Base-by-base conservation (phyloP, 1,139 yeast species). In the Insectozyma bohioensis region DNA sequence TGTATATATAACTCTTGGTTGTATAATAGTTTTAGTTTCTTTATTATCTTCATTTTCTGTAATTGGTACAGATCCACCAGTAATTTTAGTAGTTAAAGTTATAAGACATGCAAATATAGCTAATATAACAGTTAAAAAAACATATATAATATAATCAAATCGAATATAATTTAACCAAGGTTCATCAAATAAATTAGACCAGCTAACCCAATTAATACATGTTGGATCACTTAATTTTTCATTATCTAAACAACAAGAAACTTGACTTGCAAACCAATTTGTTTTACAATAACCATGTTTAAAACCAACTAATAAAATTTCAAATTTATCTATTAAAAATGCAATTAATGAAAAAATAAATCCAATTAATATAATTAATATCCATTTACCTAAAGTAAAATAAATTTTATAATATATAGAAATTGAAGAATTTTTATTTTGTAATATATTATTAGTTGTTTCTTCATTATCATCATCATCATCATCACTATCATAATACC, bases 221-320 rank as follows among this genome's bases (percentile, higher is more conserved):
- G 19, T 1, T 54, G 45, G 42, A 77, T 73, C 6, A 34, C 25
- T 9, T 41, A 41, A 9, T n/a, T 10, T 2, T 13, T 15, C 20
- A 8, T 23, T 12, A 10, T 51, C 41, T n/a, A n/a, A n/a, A 41
- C 79, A 72, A 47, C 83, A 77, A 10, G 59, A 50, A 3, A 63
- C 62, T 45, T 72, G 72, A 39, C 73, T 63, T 4, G 58, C 54
- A 32, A 73, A 54, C 75, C 78, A 69, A 35, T 68, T 66, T 2
- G 63, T 47, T 12, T 56, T 49, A 49, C 84, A 78, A 47, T 73
- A 75, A 8, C 84, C 84, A 35, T 67, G 63, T 42, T 76, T 72
- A 44, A 75, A 56, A 33, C 78, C 82, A 21, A 75, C 77, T 32
- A 78, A 51, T 12, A 70, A 51, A 17, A 68, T 62, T 48, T 78